Evolutionary conservation across 1,284 basidiomycete genomes (phyloP), one percentile per base, ranked within the genome.

Genomic region (Schizopora paradoxa): DNA sequence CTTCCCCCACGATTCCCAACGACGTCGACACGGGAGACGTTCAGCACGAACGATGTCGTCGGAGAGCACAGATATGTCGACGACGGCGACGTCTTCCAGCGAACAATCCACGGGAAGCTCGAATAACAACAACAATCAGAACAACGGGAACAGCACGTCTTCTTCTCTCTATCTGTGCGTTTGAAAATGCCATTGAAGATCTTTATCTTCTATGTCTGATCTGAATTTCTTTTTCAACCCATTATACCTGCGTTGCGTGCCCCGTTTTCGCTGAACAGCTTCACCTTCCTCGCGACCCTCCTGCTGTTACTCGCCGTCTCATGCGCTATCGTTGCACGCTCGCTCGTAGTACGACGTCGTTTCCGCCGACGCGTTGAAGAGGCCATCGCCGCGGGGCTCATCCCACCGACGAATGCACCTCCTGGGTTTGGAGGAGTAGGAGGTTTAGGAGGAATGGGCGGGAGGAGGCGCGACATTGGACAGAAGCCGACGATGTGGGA

Each of bases 401-500:
- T 48, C 36, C 36, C 48, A 11, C 52, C 52, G 21, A 31, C 8
- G 8, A n/a, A n/a, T n/a, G n/a, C n/a, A n/a, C n/a, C n/a, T n/a
- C 32, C 43, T n/a, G 22, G 21, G 22, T 40, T 40, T 18, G 29
- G 33, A 14, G 28, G 41, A 31, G 7, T 16, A 2, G 10, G 10
- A n/a, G 16, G 41, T 22, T n/a, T n/a, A 31, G 35, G 43, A 3
- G 35, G 16, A 13, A n/a, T 23, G 14, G 40, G 28, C 16, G 5
- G 22, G 18, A 66, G 66, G 22, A 65, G 64, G 48, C 68, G 66
- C 34, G 64, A 68, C 14, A 66, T 77, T 36, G 71, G 73, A 14
- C 61, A 68, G 46, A 72, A 70, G 46, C 80, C 80, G 2, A 72
- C 66, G 55, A 54, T 83, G n/a, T 71, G 69, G 64, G 73, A 79